These are phyloP conservation scores for Phlebiopsis gigantea DNA, from an alignment of 768 basidiomycete genomes.

Conservation along the genomic window DNA sequence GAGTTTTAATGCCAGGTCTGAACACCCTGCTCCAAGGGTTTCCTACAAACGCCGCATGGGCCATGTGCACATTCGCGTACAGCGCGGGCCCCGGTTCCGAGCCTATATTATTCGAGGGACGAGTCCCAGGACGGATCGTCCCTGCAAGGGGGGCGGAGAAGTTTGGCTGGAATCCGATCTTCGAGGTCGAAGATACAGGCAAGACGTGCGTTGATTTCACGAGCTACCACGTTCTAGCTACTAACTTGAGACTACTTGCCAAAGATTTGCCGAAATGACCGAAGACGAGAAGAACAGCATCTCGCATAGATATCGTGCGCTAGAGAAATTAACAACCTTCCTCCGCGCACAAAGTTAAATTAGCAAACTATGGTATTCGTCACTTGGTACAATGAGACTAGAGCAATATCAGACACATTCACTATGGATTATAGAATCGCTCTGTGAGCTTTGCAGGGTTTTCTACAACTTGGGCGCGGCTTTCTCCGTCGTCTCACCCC, in stretches of 20 bases:
- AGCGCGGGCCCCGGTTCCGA: slow-evolving; percentile 76
- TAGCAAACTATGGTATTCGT: too few relatives aligned
- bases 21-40: slow-evolving; percentile 81
- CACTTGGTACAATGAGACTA: neutral
- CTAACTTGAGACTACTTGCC: slow-evolving; percentile 26
- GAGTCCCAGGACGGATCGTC: slow-evolving; percentile 87
- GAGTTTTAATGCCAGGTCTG: slow-evolving; percentile 43
- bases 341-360: slow-evolving; percentile 22
- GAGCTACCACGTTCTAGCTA: neutral
- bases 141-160: slow-evolving; percentile 67
- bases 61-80: slow-evolving; percentile 96
- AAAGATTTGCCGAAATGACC: slow-evolving; percentile 62
- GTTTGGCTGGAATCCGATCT: slow-evolving; percentile 92
- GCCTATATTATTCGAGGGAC: slow-evolving; percentile 81
- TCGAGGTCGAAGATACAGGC: slow-evolving; percentile 70
- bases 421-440: neutral
- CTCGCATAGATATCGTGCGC: slow-evolving; percentile 60
- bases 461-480: neutral
- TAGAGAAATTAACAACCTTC: slow-evolving; percentile 49
- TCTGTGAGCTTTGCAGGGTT: too few relatives aligned
- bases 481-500: neutral
- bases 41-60: slow-evolving; percentile 72
- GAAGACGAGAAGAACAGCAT: slow-evolving; percentile 56
- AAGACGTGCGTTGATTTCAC: slow-evolving; percentile 53
- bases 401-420: neutral